These are phyloP conservation scores for Oropetium thomaeum DNA, from an alignment of 176 grass and related monocot genomes.

Conservation along the genomic window DNA sequence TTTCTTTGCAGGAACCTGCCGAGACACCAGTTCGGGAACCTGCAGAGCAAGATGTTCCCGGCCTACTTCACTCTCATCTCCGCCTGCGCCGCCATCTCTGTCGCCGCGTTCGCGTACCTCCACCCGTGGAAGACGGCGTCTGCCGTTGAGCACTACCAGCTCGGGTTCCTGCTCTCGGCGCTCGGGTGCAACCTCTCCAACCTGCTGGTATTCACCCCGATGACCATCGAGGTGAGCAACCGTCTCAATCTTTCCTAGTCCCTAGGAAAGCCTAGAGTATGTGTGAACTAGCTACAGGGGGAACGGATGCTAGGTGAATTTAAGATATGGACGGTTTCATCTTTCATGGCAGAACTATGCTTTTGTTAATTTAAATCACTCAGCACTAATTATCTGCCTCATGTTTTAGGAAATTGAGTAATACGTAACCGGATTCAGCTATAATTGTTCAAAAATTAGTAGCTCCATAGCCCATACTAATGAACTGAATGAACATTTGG, in stretches of 20 bases:
- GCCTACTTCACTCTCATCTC: constrained; percentile 81
- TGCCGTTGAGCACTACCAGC: constrained; percentile 72
- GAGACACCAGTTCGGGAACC: constrained; percentile 92
- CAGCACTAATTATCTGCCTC: neutral
- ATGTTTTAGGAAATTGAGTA: neutral
- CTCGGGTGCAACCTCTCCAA: constrained; percentile 89
- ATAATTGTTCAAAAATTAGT: neutral
- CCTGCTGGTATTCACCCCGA: constrained; percentile 90
- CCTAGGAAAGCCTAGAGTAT: neutral
- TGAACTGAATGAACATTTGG: neutral
- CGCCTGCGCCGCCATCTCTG: constrained; percentile 65
- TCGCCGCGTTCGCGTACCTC: constrained; percentile 82
- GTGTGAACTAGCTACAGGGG: neutral
- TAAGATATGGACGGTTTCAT: neutral
- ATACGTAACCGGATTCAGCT: neutral
- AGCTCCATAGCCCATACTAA: neutral
- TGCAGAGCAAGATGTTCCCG: constrained; percentile 97
- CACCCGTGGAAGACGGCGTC: constrained; percentile 86
- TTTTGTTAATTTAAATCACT: neutral
- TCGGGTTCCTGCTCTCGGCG: constrained; percentile 75
- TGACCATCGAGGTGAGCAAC: constrained; percentile 77
- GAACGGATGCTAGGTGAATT: neutral
- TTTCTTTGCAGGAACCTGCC: constrained; percentile 66
- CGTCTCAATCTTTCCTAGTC: neutral
- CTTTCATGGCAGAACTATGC: neutral